phyloP scores from a whole-genome alignment of 1,284 basidiomycete genomes.

The Blastosporella zonata region DNA sequence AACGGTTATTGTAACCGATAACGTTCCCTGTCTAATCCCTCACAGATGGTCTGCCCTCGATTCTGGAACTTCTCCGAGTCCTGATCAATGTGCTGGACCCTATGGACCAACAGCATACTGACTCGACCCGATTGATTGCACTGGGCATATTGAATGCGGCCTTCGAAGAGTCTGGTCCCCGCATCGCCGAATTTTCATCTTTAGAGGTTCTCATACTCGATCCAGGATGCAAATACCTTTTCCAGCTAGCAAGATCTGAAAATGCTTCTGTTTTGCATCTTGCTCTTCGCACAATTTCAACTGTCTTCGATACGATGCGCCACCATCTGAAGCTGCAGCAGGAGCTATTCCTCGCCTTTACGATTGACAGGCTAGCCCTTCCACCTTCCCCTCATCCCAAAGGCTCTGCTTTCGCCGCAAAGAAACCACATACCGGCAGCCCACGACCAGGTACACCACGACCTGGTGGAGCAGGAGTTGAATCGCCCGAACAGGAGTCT shows the following conservation, averaged over 20 bases:
- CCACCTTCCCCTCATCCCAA: conserved; percentile 34
- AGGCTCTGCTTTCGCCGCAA: conserved; percentile 21
- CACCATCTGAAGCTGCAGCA: conserved; percentile 92
- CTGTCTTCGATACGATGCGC: conserved; percentile 87
- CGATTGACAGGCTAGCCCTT: conserved; percentile 84
- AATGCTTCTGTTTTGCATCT: conserved; percentile 77
- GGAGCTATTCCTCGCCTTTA: conserved; percentile 92
- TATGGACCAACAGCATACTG: conserved; percentile 91
- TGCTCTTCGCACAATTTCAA: conserved; percentile 83
- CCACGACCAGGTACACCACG: conserved; percentile 44
- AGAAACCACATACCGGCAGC: conserved; percentile 23
- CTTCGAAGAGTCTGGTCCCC: conserved; percentile 81
- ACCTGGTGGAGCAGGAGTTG: conserved; percentile 47
- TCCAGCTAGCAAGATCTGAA: conserved; percentile 91
- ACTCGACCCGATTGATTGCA: conserved; percentile 91
- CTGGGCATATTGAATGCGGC: conserved; percentile 88
- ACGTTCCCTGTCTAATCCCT: conserved; percentile 15
- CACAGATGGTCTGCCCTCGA: conserved; percentile 86
- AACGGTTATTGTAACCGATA: neutral
- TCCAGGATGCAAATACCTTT: conserved; percentile 93
- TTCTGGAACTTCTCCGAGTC: conserved; percentile 91
- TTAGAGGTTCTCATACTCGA: conserved; percentile 77
- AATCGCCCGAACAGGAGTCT: conserved; percentile 30
- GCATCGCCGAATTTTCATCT: conserved; percentile 74
- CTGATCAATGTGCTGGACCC: conserved; percentile 95